phyloP scores from a whole-genome alignment of 352 stramenopile genomes.

The Globisporangium cylindrosporum region DNA sequence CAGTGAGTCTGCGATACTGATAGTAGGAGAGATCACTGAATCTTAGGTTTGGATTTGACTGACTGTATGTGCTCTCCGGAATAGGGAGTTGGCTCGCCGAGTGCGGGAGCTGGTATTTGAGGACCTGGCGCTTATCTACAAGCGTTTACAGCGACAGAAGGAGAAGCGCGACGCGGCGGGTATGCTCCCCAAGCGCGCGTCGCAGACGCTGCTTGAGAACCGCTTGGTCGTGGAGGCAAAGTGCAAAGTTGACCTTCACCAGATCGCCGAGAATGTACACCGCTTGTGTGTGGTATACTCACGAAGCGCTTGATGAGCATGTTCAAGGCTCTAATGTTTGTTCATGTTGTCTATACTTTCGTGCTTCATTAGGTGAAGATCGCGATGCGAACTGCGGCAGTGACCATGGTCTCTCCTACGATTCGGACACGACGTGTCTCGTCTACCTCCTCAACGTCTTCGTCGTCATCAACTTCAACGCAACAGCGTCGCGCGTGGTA shows the following conservation, averaged over 20 bases:
- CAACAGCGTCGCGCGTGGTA: not conserved
- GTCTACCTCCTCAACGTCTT: not conserved
- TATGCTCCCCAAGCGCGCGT: conserved; percentile 39
- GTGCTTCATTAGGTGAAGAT: conserved; percentile 30
- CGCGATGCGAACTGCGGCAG: conserved; percentile 36
- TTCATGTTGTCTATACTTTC: not conserved
- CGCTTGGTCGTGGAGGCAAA: conserved; percentile 66
- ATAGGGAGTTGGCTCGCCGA: conserved; percentile 38
- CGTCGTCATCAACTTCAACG: not conserved
- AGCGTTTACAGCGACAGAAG: conserved; percentile 42
- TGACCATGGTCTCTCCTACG: conserved; percentile 18
- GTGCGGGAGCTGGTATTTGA: conserved; percentile 42
- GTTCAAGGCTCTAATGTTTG: too few species aligned
- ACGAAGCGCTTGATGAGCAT: too few species aligned
- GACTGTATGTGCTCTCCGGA: not conserved
- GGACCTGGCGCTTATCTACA: conserved; percentile 37
- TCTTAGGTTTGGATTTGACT: not conserved
- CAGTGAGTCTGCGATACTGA: conserved; percentile 16
- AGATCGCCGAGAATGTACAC: conserved; percentile 44
- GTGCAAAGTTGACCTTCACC: conserved; percentile 40
- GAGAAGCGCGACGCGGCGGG: conserved; percentile 38
- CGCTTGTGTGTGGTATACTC: too few species aligned
- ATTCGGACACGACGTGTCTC: conserved; percentile 14
- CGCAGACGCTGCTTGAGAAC: conserved; percentile 46
- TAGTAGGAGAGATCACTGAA: not conserved